Evolutionary conservation across 1,284 basidiomycete genomes (phyloP), one percentile per base, ranked within the genome.

Genomic region (Malassezia psittaci): DNA sequence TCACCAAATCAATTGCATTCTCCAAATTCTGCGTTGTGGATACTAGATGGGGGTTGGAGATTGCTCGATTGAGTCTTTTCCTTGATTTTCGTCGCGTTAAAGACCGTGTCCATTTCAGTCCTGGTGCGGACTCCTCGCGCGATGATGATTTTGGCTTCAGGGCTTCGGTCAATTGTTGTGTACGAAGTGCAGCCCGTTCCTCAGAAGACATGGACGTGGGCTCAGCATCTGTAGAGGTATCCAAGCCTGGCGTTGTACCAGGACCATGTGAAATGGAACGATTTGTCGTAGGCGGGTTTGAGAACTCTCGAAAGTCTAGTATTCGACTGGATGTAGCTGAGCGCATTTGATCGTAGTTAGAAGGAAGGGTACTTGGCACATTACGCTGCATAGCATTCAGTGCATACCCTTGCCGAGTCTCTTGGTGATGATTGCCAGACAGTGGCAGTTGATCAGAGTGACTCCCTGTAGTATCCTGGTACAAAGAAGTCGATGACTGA

Each of bases 1-100:
- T 48, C 1, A 36, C 55, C 5, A 57, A 19, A 38, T 57, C 55
- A 15, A 57, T 51, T 5, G 55, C 19, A 40, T 57, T 52, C 36
- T 57, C 55, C 24, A 57, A 13, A 15, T 51, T 52, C 18, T 57
- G 55, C 5, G 55, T 57, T 2, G 55, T 57, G 13, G 55, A 51
- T 0, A 57, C 40, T 5, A 57, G 34, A 19, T 57, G 49, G 6
- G 55, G 55, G 36, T 57, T 57, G 2, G 55, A 57, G 10, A 57
- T 52, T 10, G 51, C 29, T 19, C 55, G 55, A 18, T 40, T 48
- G 2, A 57, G 51, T 35, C 34, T 44, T 43, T 48, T 52, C 24
- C 49, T 57, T 0, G 55, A 57, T 33, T 49, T 52, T 2, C 48
- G 41, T 11, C 55, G 32, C 2, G 45, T 35, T n/a, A 57, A 35